phyloP scores from a whole-genome alignment of 2,329 filamentous ascomycete species.

The Nemania sp. region DNA sequence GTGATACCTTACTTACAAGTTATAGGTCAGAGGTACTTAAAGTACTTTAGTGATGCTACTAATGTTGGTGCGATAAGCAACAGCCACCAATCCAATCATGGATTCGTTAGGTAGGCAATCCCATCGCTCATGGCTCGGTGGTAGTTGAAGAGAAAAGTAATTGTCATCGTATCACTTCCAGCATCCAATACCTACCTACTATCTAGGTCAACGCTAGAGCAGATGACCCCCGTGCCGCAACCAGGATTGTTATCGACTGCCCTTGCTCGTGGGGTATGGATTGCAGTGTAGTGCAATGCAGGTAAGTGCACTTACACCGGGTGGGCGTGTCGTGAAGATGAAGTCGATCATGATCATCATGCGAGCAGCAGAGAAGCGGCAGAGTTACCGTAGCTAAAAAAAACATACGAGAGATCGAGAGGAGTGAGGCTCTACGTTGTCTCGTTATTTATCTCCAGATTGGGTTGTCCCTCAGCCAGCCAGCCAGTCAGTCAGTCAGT shows the following conservation, averaged over 20 bases:
- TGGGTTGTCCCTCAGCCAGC: no score
- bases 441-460: no score
- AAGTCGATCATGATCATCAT: no score
- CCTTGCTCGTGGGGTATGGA: slow-evolving; percentile 18
- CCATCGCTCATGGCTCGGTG: slow-evolving; percentile 12
- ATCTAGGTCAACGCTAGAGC: background rate
- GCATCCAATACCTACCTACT: background rate
- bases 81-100: slow-evolving; percentile 7
- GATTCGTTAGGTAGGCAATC: background rate
- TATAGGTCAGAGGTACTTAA: no score
- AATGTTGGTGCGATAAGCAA: slow-evolving; percentile 8
- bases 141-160: slow-evolving; percentile 20
- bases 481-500: no score
- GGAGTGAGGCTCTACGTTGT: no score
- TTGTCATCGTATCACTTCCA: slow-evolving; percentile 19
- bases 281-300: background rate
- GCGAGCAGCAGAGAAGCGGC: no score
- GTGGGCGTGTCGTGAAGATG: no score
- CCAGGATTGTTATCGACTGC: slow-evolving; percentile 19
- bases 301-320: background rate
- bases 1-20: no score
- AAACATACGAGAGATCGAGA: no score
- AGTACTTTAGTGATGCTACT: no score
- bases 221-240: slow-evolving; percentile 23
- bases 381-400: background rate